A percentile compares a stretch with the other conserved stretches of the same genome.
These are phyloP conservation scores for Colletotrichum spaethianum DNA, from an alignment of 2,329 filamentous ascomycete species.

Conservation along the genomic window DNA sequence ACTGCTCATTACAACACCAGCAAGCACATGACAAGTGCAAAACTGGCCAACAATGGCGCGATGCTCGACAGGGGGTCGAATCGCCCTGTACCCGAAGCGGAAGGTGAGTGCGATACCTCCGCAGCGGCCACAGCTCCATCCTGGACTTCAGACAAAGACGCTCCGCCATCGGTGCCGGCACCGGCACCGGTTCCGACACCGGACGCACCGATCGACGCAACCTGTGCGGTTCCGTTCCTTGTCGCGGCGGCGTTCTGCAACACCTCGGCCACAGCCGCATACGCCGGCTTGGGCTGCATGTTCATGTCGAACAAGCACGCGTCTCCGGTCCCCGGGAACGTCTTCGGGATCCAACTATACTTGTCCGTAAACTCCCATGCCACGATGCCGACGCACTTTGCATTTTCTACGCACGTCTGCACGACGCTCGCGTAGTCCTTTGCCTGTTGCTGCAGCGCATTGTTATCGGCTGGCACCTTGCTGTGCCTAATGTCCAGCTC, in stretches of 20 bases:
- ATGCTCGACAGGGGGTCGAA: neutral
- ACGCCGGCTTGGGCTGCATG: constrained; percentile 56
- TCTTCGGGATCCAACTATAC: constrained; percentile 57
- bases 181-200: constrained; percentile 1
- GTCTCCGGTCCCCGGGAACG: constrained; percentile 54
- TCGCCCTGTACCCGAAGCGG: constrained; percentile 16
- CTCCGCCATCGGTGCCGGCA: neutral
- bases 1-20: neutral
- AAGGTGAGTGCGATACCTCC: constrained; percentile 11
- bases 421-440: constrained; percentile 58
- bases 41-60: neutral
- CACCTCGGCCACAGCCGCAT: constrained; percentile 53
- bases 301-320: constrained; percentile 55
- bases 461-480: constrained; percentile 68
- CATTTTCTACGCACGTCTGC: constrained; percentile 52
- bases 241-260: constrained; percentile 47
- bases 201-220: neutral
- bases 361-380: constrained; percentile 60
- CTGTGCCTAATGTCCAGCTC: constrained; percentile 78
- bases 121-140: constrained; percentile 6
- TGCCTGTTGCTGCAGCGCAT: constrained; percentile 65
- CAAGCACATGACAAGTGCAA: neutral
- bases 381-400: constrained; percentile 58
- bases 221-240: neutral
- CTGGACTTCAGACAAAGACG: neutral